These are phyloP conservation scores for Wallacemonas sp. DNA, from an alignment of 208 protist genomes.

Conservation along the genomic window DNA sequence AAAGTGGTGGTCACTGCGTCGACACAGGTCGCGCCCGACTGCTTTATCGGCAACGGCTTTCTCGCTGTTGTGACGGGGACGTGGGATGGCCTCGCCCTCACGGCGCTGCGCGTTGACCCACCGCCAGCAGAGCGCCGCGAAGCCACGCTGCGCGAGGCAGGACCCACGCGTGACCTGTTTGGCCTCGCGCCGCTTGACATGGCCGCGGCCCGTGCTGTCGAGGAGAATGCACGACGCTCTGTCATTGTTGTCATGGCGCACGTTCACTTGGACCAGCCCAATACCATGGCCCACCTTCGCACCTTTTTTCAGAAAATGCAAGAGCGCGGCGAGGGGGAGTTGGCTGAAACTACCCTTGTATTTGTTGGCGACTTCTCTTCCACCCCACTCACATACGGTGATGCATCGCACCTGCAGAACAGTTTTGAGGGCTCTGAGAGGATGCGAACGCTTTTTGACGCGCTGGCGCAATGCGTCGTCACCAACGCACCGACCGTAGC, in stretches of 20 bases:
- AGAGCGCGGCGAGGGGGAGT: slow-evolving; percentile 69
- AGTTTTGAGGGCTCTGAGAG: slow-evolving; percentile 59
- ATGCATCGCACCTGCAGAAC: slow-evolving; percentile 78
- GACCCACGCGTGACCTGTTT: slow-evolving; percentile 67
- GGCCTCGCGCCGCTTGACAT: slow-evolving; percentile 57
- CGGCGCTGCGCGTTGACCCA: slow-evolving; percentile 49
- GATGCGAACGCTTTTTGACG: slow-evolving; percentile 51
- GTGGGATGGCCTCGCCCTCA: slow-evolving; percentile 50
- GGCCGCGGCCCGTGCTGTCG: slow-evolving; percentile 36
- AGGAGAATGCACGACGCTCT: slow-evolving; percentile 69
- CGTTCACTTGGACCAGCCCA: slow-evolving; percentile 73
- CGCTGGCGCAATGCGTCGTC: slow-evolving; percentile 51
- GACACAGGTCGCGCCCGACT: slow-evolving; percentile 8
- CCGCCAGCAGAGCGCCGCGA: slow-evolving; percentile 80
- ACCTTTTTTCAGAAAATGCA: slow-evolving; percentile 85
- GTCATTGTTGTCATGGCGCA: slow-evolving; percentile 84
- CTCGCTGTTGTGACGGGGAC: slow-evolving; percentile 69
- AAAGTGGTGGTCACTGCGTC: slow-evolving; percentile 14
- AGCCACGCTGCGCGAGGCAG: slow-evolving; percentile 51
- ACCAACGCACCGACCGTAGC: slow-evolving; percentile 71
- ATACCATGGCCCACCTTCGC: slow-evolving; percentile 50
- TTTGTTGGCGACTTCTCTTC: slow-evolving; percentile 82
- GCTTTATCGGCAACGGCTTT: slow-evolving; percentile 63
- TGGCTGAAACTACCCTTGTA: slow-evolving; percentile 79
- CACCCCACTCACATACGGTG: slow-evolving; percentile 62